Percentiles rank a stretch among this genome's conserved stretches.
Conservation (phyloP, 2,329 filamentous ascomycete species). For the Colletotrichum destructivum region DNA sequence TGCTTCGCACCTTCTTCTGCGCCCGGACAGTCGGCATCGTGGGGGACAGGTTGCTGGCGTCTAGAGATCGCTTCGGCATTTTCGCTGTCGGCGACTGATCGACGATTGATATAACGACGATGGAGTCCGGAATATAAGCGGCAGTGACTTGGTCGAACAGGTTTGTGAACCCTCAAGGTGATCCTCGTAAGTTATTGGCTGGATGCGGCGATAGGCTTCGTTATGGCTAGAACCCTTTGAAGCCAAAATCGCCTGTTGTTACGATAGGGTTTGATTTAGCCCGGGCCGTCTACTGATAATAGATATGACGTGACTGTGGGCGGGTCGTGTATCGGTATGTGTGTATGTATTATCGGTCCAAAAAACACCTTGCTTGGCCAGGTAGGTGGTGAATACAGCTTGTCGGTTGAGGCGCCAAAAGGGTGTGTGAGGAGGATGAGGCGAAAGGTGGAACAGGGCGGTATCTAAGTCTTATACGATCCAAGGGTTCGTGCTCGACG, state of each 20-base stretch:
- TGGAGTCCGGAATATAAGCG: not conserved
- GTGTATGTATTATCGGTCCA: not conserved
- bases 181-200: not conserved
- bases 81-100: constrained; percentile 31
- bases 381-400: not conserved
- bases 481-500: constrained; percentile 33
- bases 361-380: not conserved
- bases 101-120: constrained; percentile 26
- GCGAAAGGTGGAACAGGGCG: constrained; percentile 24
- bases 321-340: not conserved
- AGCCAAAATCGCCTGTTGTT: constrained; percentile 25
- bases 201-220: constrained; percentile 29
- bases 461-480: constrained; percentile 39
- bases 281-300: not conserved
- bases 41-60: constrained; percentile 46
- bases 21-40: constrained; percentile 51
- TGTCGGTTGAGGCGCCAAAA: constrained; percentile 21
- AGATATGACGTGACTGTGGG: not conserved
- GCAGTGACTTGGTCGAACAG: not conserved
- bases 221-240: constrained; percentile 37
- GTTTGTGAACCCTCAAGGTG: not conserved
- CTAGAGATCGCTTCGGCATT: constrained; percentile 59
- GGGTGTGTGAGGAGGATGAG: not conserved
- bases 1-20: constrained; percentile 49
- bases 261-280: not conserved